Conservation (phyloP, 805 yeast genomes). For the Yarrowia sp. region DNA sequence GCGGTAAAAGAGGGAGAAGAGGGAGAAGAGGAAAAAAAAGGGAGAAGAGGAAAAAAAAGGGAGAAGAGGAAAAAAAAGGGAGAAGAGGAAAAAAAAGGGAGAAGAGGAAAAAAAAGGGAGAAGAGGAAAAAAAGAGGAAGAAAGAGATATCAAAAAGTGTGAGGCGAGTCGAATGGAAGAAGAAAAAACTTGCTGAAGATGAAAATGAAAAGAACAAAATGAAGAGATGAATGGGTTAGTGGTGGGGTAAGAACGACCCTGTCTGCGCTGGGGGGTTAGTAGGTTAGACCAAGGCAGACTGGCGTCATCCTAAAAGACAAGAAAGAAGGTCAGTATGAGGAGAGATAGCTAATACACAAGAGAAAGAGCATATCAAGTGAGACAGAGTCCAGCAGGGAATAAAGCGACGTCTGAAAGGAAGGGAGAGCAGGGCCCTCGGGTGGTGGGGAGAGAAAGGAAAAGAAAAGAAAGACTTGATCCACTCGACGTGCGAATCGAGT, state of each 20-base stretch:
- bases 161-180: too few relatives aligned
- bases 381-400: not conserved
- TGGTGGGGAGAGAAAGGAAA: not conserved
- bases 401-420: not conserved
- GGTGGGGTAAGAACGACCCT: too few relatives aligned
- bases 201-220: not conserved
- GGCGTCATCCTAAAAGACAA: not conserved
- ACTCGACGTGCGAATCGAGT: not conserved
- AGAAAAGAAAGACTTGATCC: not conserved
- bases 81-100: too few relatives aligned
- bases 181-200: too few relatives aligned
- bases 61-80: too few relatives aligned
- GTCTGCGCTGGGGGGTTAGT: not conserved
- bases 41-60: not conserved
- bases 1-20: not conserved
- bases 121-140: too few relatives aligned
- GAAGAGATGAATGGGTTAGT: not conserved
- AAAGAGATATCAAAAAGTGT: not conserved
- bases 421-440: not conserved
- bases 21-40: not conserved
- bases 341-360: not conserved
- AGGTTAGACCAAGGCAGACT: constrained; percentile 1
- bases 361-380: not conserved
- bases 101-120: not conserved
- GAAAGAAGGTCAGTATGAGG: not conserved